Evolutionary conservation across 352 stramenopile species (phyloP), one percentile per base, ranked within the genome.

Genomic region (Phytophthora boehmeriae): DNA sequence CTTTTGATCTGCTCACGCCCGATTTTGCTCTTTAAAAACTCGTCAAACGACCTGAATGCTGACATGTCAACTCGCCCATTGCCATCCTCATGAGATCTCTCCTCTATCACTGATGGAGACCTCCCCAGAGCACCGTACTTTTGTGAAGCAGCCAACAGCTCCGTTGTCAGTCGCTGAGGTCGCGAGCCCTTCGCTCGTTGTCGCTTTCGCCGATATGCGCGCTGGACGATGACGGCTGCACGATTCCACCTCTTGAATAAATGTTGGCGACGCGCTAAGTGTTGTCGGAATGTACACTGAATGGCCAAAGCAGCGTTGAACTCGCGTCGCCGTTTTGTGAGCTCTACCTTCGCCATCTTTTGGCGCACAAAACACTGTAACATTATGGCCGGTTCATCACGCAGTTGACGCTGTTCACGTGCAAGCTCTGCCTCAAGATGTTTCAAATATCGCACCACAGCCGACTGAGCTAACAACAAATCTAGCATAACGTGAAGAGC

Each of bases 221-320:
- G 71, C 36, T 94, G 83, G 2, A 94, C 54, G 34, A 53, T 76
- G 22, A 75, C 51, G 0, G 83, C 78, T 8, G 85, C 76, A n/a
- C 61, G 71, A 6, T 58, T 78, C 73, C 75, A 86, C 23, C 69
- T 74, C 34, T 82, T 61, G 27, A 87, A 89, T 2, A 83, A 63
- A 2, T 67, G 17, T 11, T 52, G 67, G 13, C 81, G 76, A 14
- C 81, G 76, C 3, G 85, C 85, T 44, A 94, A 74, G 43, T 83
- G 68, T 45, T 92, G 83, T 0, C 85, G 81, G 17, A 82, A 90
- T 1, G 74, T 76, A 53, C 85, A 92, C 59, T 94, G 83, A 45
- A 94, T 86, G 4, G 49, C 38, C 5, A 86, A 27, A 0, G 81
- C 76, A 0, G 77, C 72, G 1, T 45, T 25, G 32, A 69, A 85